Conservation (phyloP, 148 eudicot genomes). For the Vaccinium vitisidaea region DNA sequence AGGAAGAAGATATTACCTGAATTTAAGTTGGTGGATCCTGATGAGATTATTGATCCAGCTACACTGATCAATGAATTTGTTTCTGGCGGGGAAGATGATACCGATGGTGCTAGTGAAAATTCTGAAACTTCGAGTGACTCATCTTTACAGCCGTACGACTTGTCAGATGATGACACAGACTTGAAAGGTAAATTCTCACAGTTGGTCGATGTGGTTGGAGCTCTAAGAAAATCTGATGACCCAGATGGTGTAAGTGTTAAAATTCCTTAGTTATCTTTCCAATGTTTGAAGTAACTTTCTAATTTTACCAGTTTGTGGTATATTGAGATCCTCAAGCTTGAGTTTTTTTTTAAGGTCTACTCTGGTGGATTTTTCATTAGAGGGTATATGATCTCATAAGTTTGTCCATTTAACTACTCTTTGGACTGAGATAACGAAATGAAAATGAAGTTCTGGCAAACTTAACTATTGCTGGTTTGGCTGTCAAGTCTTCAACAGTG, state of each 20-base stretch:
- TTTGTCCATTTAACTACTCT: not conserved
- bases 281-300: not conserved
- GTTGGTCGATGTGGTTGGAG: constrained; percentile 85
- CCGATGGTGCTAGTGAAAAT: constrained; percentile 54
- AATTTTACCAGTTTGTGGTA: not conserved
- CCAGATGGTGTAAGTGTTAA: constrained; percentile 72
- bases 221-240: constrained; percentile 85
- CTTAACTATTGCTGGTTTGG: not conserved
- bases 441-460: not conserved
- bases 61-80: constrained; percentile 37
- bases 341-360: not conserved
- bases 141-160: constrained; percentile 89
- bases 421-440: not conserved
- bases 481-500: not conserved
- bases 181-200: constrained; percentile 71
- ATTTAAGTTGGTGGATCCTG: constrained; percentile 62
- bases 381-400: not conserved
- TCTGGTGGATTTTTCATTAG: not conserved
- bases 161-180: constrained; percentile 84
- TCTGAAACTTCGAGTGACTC: constrained; percentile 79
- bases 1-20: constrained; percentile 42
- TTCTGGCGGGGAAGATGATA: constrained; percentile 42
- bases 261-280: not conserved
- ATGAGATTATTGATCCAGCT: constrained; percentile 81
- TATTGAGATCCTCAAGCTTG: constrained; percentile 7